Conservation (phyloP, 1,284 basidiomycete genomes). For the Trichosporon ovoides region DNA sequence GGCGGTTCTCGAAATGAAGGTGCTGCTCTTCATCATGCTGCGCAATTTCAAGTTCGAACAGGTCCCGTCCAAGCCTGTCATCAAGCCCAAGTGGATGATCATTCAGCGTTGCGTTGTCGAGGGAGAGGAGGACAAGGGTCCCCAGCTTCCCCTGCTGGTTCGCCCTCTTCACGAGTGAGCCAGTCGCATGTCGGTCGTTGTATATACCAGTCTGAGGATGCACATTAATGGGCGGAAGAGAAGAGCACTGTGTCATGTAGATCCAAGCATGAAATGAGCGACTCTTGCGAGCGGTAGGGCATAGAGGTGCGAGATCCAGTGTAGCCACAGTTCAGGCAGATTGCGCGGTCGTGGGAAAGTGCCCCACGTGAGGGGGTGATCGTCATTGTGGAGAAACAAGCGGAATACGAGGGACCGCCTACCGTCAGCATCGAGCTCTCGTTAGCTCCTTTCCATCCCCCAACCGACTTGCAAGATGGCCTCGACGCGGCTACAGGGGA, state of each 20-base stretch:
- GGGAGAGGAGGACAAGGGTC: slow-evolving; percentile 42
- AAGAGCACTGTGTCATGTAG: too few species aligned
- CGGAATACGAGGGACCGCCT: neutral
- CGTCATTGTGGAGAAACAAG: neutral
- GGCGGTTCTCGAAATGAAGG: slow-evolving; percentile 60
- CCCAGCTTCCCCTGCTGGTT: slow-evolving; percentile 44
- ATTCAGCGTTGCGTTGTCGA: slow-evolving; percentile 45
- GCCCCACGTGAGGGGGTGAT: neutral
- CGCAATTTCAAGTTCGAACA: slow-evolving; percentile 54
- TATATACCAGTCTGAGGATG: neutral
- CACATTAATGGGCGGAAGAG: too few species aligned
- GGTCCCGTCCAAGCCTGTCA: slow-evolving; percentile 27
- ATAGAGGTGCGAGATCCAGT: too few species aligned
- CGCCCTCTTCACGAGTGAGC: neutral
- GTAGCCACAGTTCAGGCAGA: too few species aligned
- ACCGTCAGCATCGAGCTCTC: neutral
- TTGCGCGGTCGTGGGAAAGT: too few species aligned
- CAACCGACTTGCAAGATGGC: slow-evolving; percentile 14
- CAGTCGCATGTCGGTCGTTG: neutral
- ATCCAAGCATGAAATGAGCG: too few species aligned
- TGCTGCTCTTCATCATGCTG: slow-evolving; percentile 55
- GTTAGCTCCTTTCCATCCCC: neutral
- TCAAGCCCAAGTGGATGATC: slow-evolving; percentile 40
- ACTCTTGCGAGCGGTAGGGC: too few species aligned
- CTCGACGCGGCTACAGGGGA: slow-evolving; percentile 16